Evolutionary conservation across 495 filamentous ascomycete genomes (phyloP).

Genomic region (Neurospora tetraspora): DNA sequence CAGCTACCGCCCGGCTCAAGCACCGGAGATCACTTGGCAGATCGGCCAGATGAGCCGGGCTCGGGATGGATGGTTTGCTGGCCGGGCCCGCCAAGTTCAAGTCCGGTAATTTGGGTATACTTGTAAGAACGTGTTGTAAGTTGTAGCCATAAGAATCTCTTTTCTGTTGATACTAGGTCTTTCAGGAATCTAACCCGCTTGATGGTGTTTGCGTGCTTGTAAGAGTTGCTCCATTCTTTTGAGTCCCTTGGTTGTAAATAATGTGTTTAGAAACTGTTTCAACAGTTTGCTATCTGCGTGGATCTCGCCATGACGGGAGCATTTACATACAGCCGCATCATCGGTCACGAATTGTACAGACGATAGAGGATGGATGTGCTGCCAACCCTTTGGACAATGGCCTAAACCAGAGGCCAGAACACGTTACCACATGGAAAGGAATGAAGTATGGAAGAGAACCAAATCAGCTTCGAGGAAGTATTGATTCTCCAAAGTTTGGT

Average conservation of each 20-base stretch:
- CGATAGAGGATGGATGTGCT: not conserved
- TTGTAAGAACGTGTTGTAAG: not conserved
- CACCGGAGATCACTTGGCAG: not conserved
- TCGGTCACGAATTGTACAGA: not conserved
- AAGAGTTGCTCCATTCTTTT: not conserved
- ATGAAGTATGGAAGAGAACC: not conserved
- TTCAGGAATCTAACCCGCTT: not conserved
- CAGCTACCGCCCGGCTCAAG: not conserved
- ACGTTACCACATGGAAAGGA: not conserved
- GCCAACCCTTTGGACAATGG: not conserved
- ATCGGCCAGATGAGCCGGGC: not conserved
- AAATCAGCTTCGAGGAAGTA: not conserved
- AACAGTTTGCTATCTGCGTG: not conserved
- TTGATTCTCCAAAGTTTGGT: not conserved
- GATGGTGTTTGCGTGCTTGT: not conserved
- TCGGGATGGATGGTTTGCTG: not conserved
- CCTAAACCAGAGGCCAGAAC: not conserved
- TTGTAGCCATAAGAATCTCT: not conserved
- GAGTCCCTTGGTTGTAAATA: not conserved
- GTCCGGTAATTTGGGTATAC: not conserved
- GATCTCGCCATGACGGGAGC: not conserved
- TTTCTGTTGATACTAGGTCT: not conserved
- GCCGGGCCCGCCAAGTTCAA: not conserved
- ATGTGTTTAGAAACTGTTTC: not conserved
- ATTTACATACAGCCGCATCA: not conserved